These are phyloP conservation scores for Rhizophora mangle DNA, from an alignment of 345 rosid genomes.

Conservation along the genomic window DNA sequence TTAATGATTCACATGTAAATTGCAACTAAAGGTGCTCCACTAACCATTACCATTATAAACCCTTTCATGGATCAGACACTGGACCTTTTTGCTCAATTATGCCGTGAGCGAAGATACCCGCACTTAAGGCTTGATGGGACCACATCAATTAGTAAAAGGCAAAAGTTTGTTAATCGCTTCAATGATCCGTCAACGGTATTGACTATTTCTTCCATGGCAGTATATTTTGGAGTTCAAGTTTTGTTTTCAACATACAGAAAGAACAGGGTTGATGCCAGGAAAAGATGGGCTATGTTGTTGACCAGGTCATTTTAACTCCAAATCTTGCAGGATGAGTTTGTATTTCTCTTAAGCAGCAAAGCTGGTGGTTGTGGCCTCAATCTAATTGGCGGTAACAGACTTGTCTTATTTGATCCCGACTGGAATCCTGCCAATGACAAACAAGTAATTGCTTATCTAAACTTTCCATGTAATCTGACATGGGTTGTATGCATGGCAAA, in stretches of 20 bases:
- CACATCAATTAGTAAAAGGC: conserved; percentile 93
- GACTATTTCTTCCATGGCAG: not conserved
- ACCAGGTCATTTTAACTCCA: conserved; percentile 9
- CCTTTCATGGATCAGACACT: conserved; percentile 57
- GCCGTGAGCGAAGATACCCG: conserved; percentile 98
- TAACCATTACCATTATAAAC: not conserved
- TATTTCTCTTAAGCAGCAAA: conserved; percentile 94
- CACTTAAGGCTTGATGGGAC: conserved; percentile 88
- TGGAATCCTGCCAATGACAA: conserved; percentile 99
- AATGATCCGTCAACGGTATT: conserved; percentile 81
- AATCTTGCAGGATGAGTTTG: conserved; percentile 82
- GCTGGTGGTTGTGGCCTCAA: conserved; percentile 99
- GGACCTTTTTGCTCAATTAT: conserved; percentile 94
- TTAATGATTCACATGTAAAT: not conserved
- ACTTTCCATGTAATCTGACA: conserved; percentile 2
- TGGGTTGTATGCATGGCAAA: conserved; percentile 6
- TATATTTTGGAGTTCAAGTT: not conserved
- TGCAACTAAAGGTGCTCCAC: not conserved
- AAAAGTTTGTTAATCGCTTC: conserved; percentile 82
- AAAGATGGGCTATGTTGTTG: not conserved
- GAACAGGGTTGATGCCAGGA: not conserved
- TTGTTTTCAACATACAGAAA: not conserved
- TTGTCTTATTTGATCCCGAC: conserved; percentile 95
- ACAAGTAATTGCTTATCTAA: conserved; percentile 51
- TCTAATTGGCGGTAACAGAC: conserved; percentile 90